Evolutionary conservation across 164 flowering plant species (phyloP), one percentile per base, ranked within the genome.

Genomic region (Pachysandra terminalis): DNA sequence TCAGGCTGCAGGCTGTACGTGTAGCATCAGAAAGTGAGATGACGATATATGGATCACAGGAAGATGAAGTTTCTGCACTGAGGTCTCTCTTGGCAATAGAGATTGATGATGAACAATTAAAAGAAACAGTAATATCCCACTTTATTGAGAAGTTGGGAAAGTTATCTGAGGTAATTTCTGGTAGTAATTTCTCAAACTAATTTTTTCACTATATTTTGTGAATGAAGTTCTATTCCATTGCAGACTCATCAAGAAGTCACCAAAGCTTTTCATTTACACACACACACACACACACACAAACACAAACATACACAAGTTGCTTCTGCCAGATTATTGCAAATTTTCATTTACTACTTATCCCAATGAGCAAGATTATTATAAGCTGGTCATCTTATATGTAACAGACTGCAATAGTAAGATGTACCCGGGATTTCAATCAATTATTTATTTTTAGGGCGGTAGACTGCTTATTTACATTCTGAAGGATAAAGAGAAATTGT

Each of bases 51-150:
- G 90, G 90, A 59, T 90, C 92, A 49, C 71, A 80, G 68, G 84
- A 84, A 72, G 91, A 91, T 78, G 90, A 86, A 64, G 74, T 64
- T 71, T 74, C 85, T 75, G 91, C 98, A 49, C 59, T 76, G 71
- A 79, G 80, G 41, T 81, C 85, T 61, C 86, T 90, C 24, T 81
- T 86, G 19, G 74, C 74, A 61, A 61, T 86, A 23, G 80, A 80
- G 49, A 45, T 68, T 17, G 83, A 81, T 40, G 86, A 85, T 28
- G 66, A 62, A 22, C 78, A 79, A 28, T 68, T 85, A 55, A 90
- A 75, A 72, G 87, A 87, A 76, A 74, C 73, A 25, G 78, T 86
- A 37, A 69, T 86, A 67, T 83, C 90, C 19, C 78, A 80, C 73
- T 78, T 87, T 49, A 69, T 78, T 74, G 71, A 76, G 16, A 87